phyloP scores from a whole-genome alignment of 345 rosid species.

The Aurinia saxatilis region DNA sequence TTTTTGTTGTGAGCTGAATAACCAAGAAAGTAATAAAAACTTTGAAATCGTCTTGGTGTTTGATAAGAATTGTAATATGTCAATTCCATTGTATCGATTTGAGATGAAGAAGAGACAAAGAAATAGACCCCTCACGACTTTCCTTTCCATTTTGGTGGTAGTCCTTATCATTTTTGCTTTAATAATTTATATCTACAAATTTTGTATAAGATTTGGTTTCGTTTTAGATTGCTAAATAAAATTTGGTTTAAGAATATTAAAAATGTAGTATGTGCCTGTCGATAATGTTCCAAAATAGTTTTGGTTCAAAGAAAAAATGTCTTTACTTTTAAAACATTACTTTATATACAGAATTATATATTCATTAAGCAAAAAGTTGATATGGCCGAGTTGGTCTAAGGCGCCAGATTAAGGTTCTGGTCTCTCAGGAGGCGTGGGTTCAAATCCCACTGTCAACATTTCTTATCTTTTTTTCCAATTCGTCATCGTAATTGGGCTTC shows the following conservation, averaged over 20 bases:
- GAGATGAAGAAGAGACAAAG: background rate
- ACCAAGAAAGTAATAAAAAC: background rate
- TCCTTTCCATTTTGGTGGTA: conserved; percentile 13
- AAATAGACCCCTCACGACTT: conserved; percentile 15
- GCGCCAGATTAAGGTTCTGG: conserved; percentile 99
- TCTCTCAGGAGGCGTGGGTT: conserved; percentile 99
- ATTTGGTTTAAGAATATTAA: too few species aligned
- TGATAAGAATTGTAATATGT: background rate
- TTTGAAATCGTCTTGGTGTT: background rate
- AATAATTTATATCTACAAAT: background rate
- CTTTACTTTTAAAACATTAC: too few species aligned
- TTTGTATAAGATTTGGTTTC: background rate
- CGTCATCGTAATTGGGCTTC: too few species aligned
- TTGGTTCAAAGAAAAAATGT: too few species aligned
- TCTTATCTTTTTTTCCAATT: too few species aligned
- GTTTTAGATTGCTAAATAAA: background rate
- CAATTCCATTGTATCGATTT: conserved; percentile 6
- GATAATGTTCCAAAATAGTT: too few species aligned
- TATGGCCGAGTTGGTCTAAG: conserved; percentile 96
- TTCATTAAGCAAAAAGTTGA: conserved; percentile 25
- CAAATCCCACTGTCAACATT: conserved; percentile 88
- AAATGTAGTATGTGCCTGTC: too few species aligned
- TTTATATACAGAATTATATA: too few species aligned
- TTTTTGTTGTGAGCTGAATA: background rate
- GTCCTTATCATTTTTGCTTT: conserved; percentile 19